Evolutionary conservation across 192 early-diverging fungal genomes (phyloP).

Genomic region (Backusella macrospora): DNA sequence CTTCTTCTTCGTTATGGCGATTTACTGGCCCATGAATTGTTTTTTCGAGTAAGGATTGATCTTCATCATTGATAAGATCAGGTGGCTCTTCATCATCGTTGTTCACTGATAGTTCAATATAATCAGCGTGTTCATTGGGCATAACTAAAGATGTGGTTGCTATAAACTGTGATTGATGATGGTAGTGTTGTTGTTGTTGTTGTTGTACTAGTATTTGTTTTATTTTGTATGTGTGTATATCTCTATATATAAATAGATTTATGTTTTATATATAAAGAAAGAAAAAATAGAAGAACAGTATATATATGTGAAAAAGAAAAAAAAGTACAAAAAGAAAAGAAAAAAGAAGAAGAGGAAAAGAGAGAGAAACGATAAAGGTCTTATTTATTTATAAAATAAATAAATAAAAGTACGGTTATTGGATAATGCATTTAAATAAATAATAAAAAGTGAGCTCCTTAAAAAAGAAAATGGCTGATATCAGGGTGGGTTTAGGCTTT

Average conservation of each 20-base stretch:
- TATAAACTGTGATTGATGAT: background rate
- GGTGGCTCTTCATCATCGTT: background rate
- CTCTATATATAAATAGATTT: background rate
- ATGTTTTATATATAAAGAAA: background rate
- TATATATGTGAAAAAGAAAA: background rate
- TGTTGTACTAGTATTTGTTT: no score
- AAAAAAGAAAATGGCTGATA: slow-evolving; percentile 7
- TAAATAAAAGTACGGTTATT: background rate
- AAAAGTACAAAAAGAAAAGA: background rate
- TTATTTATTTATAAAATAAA: background rate
- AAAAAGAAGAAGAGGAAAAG: background rate
- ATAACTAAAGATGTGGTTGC: background rate
- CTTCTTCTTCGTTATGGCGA: background rate
- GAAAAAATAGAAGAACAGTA: background rate
- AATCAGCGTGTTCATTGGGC: background rate
- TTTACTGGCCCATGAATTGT: background rate
- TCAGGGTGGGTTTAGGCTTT: background rate
- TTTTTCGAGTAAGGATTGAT: slow-evolving; percentile 5
- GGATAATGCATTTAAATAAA: background rate
- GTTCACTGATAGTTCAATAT: slow-evolving; percentile 3
- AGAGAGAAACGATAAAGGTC: background rate
- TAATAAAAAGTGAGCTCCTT: background rate
- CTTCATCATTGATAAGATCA: slow-evolving; percentile 3
- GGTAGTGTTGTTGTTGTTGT: no score
- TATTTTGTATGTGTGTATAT: no score